A percentile compares a stretch with the other conserved stretches of the same genome.
These are phyloP conservation scores for Acanthochlamys bracteata DNA, from an alignment of 106 monocot genomes.

Conservation along the genomic window DNA sequence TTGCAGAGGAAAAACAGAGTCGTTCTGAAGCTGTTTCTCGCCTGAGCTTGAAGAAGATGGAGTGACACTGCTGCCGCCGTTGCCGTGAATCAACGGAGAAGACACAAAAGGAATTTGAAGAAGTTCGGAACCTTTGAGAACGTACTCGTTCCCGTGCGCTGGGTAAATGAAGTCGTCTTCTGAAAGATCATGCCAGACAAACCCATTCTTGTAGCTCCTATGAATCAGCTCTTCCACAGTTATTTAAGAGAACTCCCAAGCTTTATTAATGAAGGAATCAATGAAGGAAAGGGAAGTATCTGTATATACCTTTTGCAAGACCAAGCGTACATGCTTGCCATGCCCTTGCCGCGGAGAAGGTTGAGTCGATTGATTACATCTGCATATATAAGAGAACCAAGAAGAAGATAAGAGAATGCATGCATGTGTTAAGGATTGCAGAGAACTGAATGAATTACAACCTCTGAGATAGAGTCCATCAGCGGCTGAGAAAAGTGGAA, in stretches of 20 bases:
- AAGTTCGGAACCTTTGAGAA: conserved; percentile 79
- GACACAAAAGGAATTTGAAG: conserved; percentile 1
- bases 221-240: not conserved
- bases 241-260: too few species aligned
- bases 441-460: conserved; percentile 2
- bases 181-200: conserved; percentile 83
- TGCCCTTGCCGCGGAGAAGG: conserved; percentile 67
- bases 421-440: too few species aligned
- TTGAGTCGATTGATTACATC: conserved; percentile 68
- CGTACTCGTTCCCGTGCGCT: conserved; percentile 61
- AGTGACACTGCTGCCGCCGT: conserved; percentile 10
- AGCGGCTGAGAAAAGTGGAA: conserved; percentile 40
- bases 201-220: conserved; percentile 86
- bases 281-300: not conserved
- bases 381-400: conserved; percentile 4
- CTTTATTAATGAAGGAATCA: too few species aligned
- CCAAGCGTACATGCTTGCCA: conserved; percentile 75
- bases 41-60: conserved; percentile 25
- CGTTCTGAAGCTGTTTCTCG: conserved; percentile 10
- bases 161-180: conserved; percentile 74
- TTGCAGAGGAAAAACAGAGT: not conserved
- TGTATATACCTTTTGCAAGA: conserved; percentile 66
- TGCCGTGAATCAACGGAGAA: not conserved
- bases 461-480: conserved; percentile 75
- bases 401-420: not conserved